Percentiles rank a stretch among this genome's conserved stretches.
phyloP scores from a whole-genome alignment of 2,329 filamentous ascomycete genomes.

The Rhexocercosporidium sp. region DNA sequence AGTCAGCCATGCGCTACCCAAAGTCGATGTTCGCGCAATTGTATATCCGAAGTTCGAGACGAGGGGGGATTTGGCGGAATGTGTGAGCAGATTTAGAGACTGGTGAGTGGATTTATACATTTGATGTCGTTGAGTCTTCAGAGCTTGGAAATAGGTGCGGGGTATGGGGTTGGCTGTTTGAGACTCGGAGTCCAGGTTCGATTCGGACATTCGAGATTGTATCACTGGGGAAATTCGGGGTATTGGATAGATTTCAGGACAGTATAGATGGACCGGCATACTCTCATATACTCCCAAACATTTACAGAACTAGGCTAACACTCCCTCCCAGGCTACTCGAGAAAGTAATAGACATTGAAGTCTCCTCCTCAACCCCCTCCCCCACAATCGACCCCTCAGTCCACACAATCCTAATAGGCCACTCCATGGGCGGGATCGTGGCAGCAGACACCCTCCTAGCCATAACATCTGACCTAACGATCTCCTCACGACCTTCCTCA shows the following conservation, averaged over 20 bases:
- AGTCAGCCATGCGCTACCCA: slow-evolving; percentile 69
- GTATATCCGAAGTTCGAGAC: slow-evolving; percentile 86
- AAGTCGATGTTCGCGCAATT: slow-evolving; percentile 68
- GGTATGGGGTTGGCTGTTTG: neutral
- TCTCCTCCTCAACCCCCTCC: slow-evolving; percentile 77
- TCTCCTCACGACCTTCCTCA: slow-evolving; percentile 28
- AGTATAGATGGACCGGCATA: too few species aligned
- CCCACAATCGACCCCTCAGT: slow-evolving; percentile 88
- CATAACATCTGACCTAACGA: slow-evolving; percentile 50
- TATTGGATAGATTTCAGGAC: too few species aligned
- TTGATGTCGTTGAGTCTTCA: neutral
- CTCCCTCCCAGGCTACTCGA: slow-evolving; percentile 73
- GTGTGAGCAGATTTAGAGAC: slow-evolving; percentile 75
- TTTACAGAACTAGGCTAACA: slow-evolving; percentile 12
- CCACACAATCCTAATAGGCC: slow-evolving; percentile 79
- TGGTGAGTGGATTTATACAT: slow-evolving; percentile 55
- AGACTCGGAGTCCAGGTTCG: neutral
- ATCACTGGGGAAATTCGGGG: neutral
- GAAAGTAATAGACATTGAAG: slow-evolving; percentile 93
- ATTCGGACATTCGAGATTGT: neutral
- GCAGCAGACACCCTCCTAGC: slow-evolving; percentile 85
- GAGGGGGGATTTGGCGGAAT: slow-evolving; percentile 74
- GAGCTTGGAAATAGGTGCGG: neutral
- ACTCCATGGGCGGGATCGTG: slow-evolving; percentile 94
- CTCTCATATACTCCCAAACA: neutral